Conservation (phyloP, 176 grass and related monocot genomes). For the Oryza meridionalis region DNA sequence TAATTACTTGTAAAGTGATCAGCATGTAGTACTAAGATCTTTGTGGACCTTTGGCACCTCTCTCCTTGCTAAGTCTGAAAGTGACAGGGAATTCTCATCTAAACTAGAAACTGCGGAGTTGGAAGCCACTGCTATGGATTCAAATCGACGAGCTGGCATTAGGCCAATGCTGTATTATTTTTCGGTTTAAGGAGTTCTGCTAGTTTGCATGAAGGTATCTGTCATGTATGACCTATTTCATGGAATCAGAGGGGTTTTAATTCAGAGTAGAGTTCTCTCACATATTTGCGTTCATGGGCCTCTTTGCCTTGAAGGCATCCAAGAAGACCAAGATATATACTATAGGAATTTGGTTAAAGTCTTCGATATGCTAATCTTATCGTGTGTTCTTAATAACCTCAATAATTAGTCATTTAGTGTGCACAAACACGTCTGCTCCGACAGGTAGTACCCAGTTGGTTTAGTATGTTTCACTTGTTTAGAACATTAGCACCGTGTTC, state of each 20-base stretch:
- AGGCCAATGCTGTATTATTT: neutral
- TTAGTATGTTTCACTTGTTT: neutral
- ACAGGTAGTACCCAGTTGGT: neutral
- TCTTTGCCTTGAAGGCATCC: neutral
- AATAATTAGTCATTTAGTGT: neutral
- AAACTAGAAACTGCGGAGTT: neutral
- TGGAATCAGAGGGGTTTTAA: neutral
- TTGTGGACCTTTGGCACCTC: neutral
- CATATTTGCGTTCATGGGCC: neutral
- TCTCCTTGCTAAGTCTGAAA: neutral
- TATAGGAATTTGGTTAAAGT: neutral
- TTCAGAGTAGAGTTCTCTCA: neutral
- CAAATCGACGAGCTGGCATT: neutral
- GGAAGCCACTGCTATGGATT: neutral
- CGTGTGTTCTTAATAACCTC: neutral
- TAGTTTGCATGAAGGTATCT: neutral
- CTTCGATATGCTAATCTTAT: neutral
- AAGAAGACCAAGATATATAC: neutral
- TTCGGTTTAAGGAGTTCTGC: neutral
- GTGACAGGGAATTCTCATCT: neutral
- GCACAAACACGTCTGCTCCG: neutral
- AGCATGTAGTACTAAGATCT: neutral
- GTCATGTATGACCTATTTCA: neutral
- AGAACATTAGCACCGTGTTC: neutral
- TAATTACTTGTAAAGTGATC: constrained; percentile 38